Base-by-base conservation (phyloP, 257 asterid genomes). In the Solanum arcanum region DNA sequence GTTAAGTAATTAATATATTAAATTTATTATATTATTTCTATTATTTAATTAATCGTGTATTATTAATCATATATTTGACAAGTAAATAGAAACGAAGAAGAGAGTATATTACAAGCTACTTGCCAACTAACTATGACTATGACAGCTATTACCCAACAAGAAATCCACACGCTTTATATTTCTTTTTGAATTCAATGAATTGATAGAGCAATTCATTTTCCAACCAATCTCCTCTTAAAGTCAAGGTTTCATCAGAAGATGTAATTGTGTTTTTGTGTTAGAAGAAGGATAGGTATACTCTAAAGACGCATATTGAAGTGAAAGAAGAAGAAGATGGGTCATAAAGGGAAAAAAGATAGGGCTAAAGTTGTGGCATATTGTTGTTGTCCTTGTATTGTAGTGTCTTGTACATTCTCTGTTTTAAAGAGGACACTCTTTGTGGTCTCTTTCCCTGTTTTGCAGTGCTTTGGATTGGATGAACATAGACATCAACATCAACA, bases 391-490 rank as follows among this genome's bases (percentile, higher is more conserved):
- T 90, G 97, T 87, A 49, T 86, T 66, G 15, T 88, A 31, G 88
- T 91, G 5, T 87, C 94, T 2, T 90, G 89, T 5, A 56, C 75
- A 3, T 88, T 91, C 52, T 88, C 91, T 80, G 21, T 74, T 83
- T 83, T 91, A 9, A 88, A 90, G 86, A 90, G 94, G 88, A 91
- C 95, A 87, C 12, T 91, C 87, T 93, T 93, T 83, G 94, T 90
- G 5, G 92, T 91, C 11, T 94, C 89, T 78, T 94, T 88, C 87
- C 98, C 97, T 31, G 88, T 95, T 80, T 73, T 93, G 92, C 96
- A 90, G 90, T 95, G 98, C 84, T 92, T 92, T 66, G 92, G 94
- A 33, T 89, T 87, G 91, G 97, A 93, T 88, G 94, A 92, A n/a
- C 91, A 84, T 46, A 73, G 94, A 41, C 97, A 94, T 83, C 95